Conservation (phyloP, 2,329 filamentous ascomycete genomes). For the Beauveria caledonica region DNA sequence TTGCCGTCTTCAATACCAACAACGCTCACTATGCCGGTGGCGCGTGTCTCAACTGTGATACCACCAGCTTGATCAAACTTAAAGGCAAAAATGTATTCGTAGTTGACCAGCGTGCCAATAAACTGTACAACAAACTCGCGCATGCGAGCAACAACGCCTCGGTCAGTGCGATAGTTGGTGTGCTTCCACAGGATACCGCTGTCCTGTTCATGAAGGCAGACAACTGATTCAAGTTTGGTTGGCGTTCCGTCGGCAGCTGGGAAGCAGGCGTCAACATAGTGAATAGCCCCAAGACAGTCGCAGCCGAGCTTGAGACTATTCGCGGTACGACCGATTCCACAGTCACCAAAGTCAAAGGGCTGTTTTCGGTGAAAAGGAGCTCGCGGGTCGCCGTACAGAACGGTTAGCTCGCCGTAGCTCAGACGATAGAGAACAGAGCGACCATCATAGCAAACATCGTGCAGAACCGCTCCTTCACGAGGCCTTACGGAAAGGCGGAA, state of each 20-base stretch:
- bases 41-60: constrained; percentile 53
- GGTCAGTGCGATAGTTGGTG: constrained; percentile 57
- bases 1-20: constrained; percentile 51
- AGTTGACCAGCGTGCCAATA: constrained; percentile 62
- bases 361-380: constrained; percentile 60
- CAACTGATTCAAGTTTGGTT: constrained; percentile 44
- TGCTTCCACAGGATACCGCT: constrained; percentile 66
- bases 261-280: constrained; percentile 52
- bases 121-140: constrained; percentile 60
- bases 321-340: constrained; percentile 55
- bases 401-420: constrained; percentile 61
- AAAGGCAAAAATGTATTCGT: constrained; percentile 52
- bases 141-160: constrained; percentile 51
- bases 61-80: constrained; percentile 54
- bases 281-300: constrained; percentile 61
- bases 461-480: constrained; percentile 61
- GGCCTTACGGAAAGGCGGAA: constrained; percentile 63
- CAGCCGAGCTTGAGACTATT: constrained; percentile 64
- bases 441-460: constrained; percentile 60
- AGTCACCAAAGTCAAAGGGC: constrained; percentile 65
- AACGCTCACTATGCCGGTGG: constrained; percentile 57
- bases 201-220: constrained; percentile 65
- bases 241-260: constrained; percentile 46
- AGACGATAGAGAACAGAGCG: constrained; percentile 59
- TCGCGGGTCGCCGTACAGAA: constrained; percentile 59